Conservation (phyloP, 164 flowering plant species). For the Aristolochia californica region DNA sequence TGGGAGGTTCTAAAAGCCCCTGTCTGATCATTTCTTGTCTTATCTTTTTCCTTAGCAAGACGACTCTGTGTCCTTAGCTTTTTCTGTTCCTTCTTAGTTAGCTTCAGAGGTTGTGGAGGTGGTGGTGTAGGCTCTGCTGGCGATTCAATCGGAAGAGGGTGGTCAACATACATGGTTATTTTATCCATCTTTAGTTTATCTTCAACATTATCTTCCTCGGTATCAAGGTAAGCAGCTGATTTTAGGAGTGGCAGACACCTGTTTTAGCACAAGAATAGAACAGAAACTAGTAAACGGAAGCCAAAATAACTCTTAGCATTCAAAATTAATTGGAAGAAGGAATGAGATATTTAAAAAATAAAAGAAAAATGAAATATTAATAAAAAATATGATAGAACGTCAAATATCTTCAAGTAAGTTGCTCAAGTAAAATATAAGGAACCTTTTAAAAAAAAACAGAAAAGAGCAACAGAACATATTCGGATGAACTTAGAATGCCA, state of each 20-base stretch:
- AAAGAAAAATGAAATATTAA: no score
- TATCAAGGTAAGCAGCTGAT: conserved; percentile 44
- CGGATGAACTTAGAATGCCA: no score
- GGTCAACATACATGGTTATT: conserved; percentile 76
- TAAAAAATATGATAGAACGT: no score
- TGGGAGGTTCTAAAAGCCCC: conserved; percentile 91
- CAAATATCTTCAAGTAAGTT: no score
- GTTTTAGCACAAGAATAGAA: conserved; percentile 3
- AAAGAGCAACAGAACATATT: no score
- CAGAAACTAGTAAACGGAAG: neutral
- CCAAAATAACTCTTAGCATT: no score
- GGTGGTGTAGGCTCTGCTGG: conserved; percentile 96
- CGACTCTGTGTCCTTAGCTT: conserved; percentile 93
- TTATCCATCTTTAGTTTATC: conserved; percentile 54
- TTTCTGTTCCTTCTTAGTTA: conserved; percentile 93
- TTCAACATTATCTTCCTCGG: conserved; percentile 27
- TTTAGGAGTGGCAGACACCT: conserved; percentile 71
- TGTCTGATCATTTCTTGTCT: conserved; percentile 97
- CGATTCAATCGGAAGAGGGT: conserved; percentile 94
- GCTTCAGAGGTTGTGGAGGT: conserved; percentile 90
- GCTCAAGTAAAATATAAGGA: no score
- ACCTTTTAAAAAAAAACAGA: no score
- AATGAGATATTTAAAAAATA: no score
- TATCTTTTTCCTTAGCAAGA: conserved; percentile 76
- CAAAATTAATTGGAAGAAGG: no score